Evolutionary conservation across 352 stramenopile species (phyloP), one percentile per base, ranked within the genome.

Genomic region (Pythium brassicae): DNA sequence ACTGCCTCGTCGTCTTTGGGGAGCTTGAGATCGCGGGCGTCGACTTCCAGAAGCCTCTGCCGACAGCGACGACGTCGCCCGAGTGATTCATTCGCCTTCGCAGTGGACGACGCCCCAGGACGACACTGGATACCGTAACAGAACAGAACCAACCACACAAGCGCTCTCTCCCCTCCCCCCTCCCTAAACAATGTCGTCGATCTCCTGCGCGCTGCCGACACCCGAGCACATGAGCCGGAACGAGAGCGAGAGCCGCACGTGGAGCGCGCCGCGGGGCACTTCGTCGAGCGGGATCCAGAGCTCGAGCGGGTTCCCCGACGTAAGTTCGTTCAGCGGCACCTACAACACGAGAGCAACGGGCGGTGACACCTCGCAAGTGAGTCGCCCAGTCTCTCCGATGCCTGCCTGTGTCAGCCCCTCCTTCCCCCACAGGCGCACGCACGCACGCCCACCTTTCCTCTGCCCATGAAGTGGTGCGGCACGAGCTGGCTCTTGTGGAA

Each of bases 221-320:
- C 69, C 75, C 5, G 78, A 89, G 51, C 80, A 89, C 83, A 93
- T 91, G 53, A 93, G 80, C 50, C 83, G 74, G 65, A 90, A 93
- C 19, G 78, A 88, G n/a, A 93, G 56, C 19, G 69, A 76, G 37
- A 89, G 72, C 29, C 61, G 68, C 19, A 91, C 44, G 29, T 86
- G 83, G 34, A 93, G 60, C 5, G 62, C 71, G 4, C 83, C 83
- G 9, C 66, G 80, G 1, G 71, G 27, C 34, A 78, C 83, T 45
- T 78, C 69, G n/a, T 89, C 61, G 40, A 93, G 71, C 26, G 71
- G 69, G 29, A 90, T 48, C 83, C 83, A 93, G 39, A 71, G 74
- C 53, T 93, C 78, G 48, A 91, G 73, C 23, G 78, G 76, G 32
- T 78, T 73, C 0, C 74, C 71, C 1, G 74, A 83, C 22, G 80